A percentile compares a stretch with the other conserved stretches of the same genome.
These are phyloP conservation scores for Wickerhamomyces subpelliculosus DNA, from an alignment of 805 yeast genomes.

Conservation along the genomic window DNA sequence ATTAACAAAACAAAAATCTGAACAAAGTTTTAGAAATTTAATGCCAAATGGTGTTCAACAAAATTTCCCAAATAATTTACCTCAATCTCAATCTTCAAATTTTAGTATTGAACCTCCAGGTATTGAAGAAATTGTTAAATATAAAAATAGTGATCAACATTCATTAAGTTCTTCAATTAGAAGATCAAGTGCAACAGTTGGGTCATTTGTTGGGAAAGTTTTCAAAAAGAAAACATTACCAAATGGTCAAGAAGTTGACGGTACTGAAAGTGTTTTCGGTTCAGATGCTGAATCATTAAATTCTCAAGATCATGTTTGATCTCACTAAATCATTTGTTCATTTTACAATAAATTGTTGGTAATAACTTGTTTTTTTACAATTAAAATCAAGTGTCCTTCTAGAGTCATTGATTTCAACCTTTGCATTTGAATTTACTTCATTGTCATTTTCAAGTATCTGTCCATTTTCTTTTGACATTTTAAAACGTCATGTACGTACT, in stretches of 20 bases:
- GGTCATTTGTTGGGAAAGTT: conserved; percentile 27
- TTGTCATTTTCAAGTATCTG: too few species aligned
- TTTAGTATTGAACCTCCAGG: conserved; percentile 30
- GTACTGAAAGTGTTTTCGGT: conserved; percentile 19
- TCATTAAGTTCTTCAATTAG: conserved; percentile 29
- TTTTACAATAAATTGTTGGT: too few species aligned
- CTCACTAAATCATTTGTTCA: too few species aligned
- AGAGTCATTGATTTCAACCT: too few species aligned
- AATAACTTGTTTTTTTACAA: too few species aligned
- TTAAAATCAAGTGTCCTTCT: too few species aligned
- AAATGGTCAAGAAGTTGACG: conserved; percentile 14
- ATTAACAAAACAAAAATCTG: conserved; percentile 17
- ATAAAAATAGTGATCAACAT: conserved; percentile 23
- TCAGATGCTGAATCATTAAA: conserved; percentile 12
- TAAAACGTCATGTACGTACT: too few species aligned
- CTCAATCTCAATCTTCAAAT: conserved; percentile 8
- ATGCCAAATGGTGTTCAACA: conserved; percentile 10
- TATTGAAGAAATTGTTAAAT: conserved; percentile 28
- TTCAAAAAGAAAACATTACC: conserved; percentile 15
- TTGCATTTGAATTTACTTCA: too few species aligned
- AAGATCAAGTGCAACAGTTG: conserved; percentile 36
- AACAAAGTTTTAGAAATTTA: conserved; percentile 16
- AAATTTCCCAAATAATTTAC: conserved; percentile 1
- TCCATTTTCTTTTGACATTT: too few species aligned
- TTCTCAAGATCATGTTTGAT: not conserved